phyloP scores from a whole-genome alignment of 2,329 filamentous ascomycete species.

The Ceratocystis destructans region DNA sequence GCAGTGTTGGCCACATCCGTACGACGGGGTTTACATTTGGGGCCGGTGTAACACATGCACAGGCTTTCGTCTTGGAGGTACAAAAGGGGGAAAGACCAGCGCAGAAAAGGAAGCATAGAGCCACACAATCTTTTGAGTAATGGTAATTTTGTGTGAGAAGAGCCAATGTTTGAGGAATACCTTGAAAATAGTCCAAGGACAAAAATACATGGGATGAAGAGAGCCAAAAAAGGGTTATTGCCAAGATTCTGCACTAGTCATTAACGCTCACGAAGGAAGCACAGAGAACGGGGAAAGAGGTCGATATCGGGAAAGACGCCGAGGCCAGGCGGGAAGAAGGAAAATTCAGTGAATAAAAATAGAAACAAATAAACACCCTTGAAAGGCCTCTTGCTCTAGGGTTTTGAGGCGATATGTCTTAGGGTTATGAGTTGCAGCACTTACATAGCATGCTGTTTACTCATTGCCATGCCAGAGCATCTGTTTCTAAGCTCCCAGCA shows the following conservation, averaged over 20 bases:
- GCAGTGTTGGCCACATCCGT: background rate
- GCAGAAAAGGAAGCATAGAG: background rate
- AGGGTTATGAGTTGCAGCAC: too few species aligned
- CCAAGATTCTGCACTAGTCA: conserved; percentile 1
- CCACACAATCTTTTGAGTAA: background rate
- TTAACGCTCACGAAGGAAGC: background rate
- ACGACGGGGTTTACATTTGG: background rate
- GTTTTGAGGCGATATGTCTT: too few species aligned
- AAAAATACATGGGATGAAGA: conserved; percentile 9
- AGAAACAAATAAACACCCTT: too few species aligned
- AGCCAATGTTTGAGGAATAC: too few species aligned
- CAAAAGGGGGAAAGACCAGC: background rate
- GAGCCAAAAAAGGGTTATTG: background rate
- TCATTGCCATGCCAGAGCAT: too few species aligned
- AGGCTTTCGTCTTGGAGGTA: background rate
- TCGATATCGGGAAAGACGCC: background rate
- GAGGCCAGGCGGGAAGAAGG: background rate
- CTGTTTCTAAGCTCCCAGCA: too few species aligned
- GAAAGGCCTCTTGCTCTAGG: too few species aligned
- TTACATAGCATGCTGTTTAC: too few species aligned
- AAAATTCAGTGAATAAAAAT: background rate
- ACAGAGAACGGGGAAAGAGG: conserved; percentile 6
- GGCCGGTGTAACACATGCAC: background rate
- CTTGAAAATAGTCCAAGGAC: background rate
- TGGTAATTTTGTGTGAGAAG: background rate